These are phyloP conservation scores for Mycena crocata DNA, from an alignment of 768 basidiomycete genomes.

Conservation along the genomic window DNA sequence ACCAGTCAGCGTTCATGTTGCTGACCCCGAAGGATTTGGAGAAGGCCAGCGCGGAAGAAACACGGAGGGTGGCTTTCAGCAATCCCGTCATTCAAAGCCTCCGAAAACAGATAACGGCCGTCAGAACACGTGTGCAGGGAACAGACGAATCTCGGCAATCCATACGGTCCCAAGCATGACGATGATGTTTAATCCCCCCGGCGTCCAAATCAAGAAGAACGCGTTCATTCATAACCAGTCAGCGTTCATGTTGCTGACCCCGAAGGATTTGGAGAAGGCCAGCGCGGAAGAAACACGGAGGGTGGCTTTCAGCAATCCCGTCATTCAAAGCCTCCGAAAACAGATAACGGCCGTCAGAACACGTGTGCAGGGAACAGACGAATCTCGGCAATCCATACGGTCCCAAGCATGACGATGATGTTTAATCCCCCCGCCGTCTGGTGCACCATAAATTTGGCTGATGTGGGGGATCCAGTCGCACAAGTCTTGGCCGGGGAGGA, in stretches of 20 bases:
- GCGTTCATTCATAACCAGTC: conserved; percentile 42
- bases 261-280: conserved; percentile 39
- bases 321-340: conserved; percentile 37
- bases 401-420: conserved; percentile 43
- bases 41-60: conserved; percentile 44
- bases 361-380: conserved; percentile 41
- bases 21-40: conserved; percentile 39
- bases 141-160: conserved; percentile 44
- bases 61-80: conserved; percentile 22
- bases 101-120: conserved; percentile 38
- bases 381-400: conserved; percentile 31
- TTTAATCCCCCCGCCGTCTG: conserved; percentile 48
- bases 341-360: conserved; percentile 40
- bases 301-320: conserved; percentile 38
- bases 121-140: conserved; percentile 39
- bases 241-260: conserved; percentile 34
- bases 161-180: conserved; percentile 46
- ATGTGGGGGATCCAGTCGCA: conserved; percentile 55
- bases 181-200: conserved; percentile 43
- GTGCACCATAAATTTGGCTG: conserved; percentile 56
- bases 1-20: conserved; percentile 34
- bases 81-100: conserved; percentile 43
- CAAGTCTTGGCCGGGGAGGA: conserved; percentile 51
- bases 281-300: conserved; percentile 40
- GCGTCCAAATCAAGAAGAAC: conserved; percentile 41